phyloP scores from a whole-genome alignment of 2,329 filamentous ascomycete genomes.

The Cadophora sp. region DNA sequence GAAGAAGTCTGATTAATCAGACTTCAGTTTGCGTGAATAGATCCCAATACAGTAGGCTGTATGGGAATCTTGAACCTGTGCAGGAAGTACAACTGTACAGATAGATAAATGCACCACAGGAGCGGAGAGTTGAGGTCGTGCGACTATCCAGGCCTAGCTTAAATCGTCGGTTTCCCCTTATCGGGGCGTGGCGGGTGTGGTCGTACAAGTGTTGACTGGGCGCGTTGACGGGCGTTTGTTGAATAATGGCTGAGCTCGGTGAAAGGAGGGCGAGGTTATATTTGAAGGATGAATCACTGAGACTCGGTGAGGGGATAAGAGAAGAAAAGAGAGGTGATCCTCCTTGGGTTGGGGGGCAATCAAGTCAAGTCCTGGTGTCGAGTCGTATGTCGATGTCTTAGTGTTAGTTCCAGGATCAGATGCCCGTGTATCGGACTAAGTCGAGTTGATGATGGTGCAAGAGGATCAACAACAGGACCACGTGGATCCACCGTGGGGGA shows the following conservation, averaged over 20 bases:
- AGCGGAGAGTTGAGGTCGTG: constrained; percentile 1
- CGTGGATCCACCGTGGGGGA: not conserved
- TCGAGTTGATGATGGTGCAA: constrained; percentile 9
- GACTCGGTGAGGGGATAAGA: not conserved
- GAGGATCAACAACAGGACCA: not conserved
- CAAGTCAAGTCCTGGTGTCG: not conserved
- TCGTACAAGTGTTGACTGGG: constrained; percentile 12
- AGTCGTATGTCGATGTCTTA: constrained; percentile 9
- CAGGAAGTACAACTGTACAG: not conserved
- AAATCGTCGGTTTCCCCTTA: constrained; percentile 13
- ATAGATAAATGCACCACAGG: constrained; percentile 8
- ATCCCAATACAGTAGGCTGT: not conserved
- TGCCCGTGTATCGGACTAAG: not conserved
- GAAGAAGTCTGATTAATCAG: not conserved
- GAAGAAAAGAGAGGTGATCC: not conserved
- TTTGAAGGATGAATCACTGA: not conserved
- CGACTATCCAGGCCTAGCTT: constrained; percentile 7
- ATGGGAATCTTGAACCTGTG: not conserved
- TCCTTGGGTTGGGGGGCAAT: not conserved
- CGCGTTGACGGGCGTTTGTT: constrained; percentile 2
- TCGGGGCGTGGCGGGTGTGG: not conserved
- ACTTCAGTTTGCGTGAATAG: not conserved
- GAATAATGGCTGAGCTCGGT: not conserved
- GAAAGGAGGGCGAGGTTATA: not conserved
- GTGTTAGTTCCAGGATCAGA: constrained; percentile 4